Evolutionary conservation across 2,329 filamentous ascomycete genomes (phyloP), one percentile per base, ranked within the genome.

Genomic region (Aureobasidium sp.): DNA sequence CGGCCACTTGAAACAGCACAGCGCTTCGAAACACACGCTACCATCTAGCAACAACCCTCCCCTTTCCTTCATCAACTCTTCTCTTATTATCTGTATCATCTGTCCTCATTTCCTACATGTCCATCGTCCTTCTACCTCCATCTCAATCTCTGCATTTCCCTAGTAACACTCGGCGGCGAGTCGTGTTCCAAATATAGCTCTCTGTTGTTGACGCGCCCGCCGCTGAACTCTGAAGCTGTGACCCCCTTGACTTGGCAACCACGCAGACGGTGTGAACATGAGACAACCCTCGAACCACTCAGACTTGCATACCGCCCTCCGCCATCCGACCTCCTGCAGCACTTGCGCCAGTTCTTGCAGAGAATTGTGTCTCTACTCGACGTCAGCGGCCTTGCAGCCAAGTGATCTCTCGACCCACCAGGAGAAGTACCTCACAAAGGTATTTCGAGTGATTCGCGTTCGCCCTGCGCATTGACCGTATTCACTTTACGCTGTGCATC

Each of bases 11-110:
- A 45, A 57, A 44, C 41, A 22, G 7, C 12, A 11, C 39, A 45
- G 53, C 53, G 53, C 53, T 45, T 57, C 41, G 53, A 57, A 57
- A 57, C 55, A 58, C 29, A 39, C 55, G 42, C 45, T 27, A 29
- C 15, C 9, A 29, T 17, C 6, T 29, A 48, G 25, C 29, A 15
- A 8, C 25, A 47, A 14, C 27, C 15, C 14, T 27, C 39, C 5
- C 8, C 5, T 12, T 39, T 39, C 25, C 14, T 37, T 29, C 17
- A 39, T 42, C 51, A 31, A 55, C 25, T 25, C 36, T 29, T 25
- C 29, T 34, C 11, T 34, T 31, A 8, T 29, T 27, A n/a, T 31
- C 25, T 55, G 51, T 42, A 31, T 55, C 51, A 55, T 41, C 51
- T 51, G 12, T 34, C 14, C 9, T 9, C n/a, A 20, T 22, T 36